Conservation (phyloP, 148 eudicot genomes). For the Rhododendron henanense region DNA sequence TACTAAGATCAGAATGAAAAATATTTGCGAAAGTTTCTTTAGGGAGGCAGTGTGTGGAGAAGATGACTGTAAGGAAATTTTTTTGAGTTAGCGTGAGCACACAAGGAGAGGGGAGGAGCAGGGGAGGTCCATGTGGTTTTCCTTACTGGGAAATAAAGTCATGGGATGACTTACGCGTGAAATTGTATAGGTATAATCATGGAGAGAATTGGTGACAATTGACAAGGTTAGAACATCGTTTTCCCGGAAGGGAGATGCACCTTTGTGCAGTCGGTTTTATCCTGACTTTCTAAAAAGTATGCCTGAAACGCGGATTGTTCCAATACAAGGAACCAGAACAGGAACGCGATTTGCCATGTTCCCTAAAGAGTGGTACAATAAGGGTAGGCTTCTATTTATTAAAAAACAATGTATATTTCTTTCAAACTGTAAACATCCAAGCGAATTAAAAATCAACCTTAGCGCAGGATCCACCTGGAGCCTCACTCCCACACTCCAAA, state of each 20-base stretch:
- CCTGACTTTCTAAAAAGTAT: background rate
- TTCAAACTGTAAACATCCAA: background rate
- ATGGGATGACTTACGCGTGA: background rate
- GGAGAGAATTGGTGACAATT: background rate
- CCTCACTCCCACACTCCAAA: no score
- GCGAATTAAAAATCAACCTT: background rate
- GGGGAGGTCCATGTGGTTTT: background rate
- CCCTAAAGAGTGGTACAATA: background rate
- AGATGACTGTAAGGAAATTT: background rate
- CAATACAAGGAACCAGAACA: background rate
- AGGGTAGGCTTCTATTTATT: background rate
- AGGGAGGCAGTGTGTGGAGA: background rate
- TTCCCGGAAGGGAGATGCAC: background rate
- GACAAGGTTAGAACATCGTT: background rate
- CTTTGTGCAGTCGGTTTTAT: background rate
- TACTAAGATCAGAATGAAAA: background rate
- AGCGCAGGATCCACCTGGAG: no score
- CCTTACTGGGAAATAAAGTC: background rate
- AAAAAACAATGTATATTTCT: background rate
- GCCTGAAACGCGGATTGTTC: background rate
- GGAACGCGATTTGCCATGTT: background rate
- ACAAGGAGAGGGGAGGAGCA: background rate
- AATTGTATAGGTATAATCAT: background rate
- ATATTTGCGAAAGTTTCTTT: background rate
- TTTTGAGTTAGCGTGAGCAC: background rate